Evolutionary conservation across 345 rosid species (phyloP).

Genomic region (Linum lewisii): DNA sequence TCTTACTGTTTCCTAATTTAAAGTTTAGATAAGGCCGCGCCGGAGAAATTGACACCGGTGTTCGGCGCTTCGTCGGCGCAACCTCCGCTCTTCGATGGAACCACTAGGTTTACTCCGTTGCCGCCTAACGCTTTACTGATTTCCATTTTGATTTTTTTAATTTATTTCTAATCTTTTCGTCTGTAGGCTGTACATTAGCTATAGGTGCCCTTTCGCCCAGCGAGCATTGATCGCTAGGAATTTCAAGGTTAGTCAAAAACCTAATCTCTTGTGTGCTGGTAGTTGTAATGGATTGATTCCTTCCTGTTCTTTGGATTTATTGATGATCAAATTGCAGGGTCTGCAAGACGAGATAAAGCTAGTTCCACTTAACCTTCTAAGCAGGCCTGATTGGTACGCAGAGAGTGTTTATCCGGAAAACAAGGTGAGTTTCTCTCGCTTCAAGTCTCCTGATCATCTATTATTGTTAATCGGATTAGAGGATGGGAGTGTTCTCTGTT

Average conservation of each 20-base stretch:
- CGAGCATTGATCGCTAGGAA: conserved; percentile 6
- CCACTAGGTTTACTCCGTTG: conserved; percentile 1
- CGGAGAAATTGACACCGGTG: background rate
- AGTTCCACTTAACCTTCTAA: background rate
- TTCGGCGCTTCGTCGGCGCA: background rate
- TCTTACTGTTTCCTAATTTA: too few relatives aligned
- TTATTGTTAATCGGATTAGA: too few relatives aligned
- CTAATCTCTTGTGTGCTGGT: background rate
- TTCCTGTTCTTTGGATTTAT: background rate
- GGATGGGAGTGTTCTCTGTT: too few relatives aligned
- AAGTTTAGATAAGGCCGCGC: background rate
- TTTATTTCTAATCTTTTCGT: background rate
- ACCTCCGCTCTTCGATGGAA: conserved; percentile 8
- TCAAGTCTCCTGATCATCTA: too few relatives aligned
- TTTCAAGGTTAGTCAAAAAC: too few relatives aligned
- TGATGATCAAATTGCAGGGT: too few relatives aligned
- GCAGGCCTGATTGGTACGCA: conserved; percentile 1
- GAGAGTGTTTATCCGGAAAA: background rate
- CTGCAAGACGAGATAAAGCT: conserved; percentile 5
- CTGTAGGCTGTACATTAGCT: conserved; percentile 1
- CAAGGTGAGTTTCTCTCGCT: too few relatives aligned
- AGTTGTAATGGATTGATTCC: background rate
- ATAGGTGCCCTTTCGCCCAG: conserved; percentile 6
- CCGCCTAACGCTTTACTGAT: too few relatives aligned
- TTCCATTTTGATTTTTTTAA: too few relatives aligned